A percentile compares a stretch with the other conserved stretches of the same genome.
These are phyloP conservation scores for Hypomontagnella monticulosa DNA, from an alignment of 495 filamentous ascomycete genomes.

Conservation along the genomic window DNA sequence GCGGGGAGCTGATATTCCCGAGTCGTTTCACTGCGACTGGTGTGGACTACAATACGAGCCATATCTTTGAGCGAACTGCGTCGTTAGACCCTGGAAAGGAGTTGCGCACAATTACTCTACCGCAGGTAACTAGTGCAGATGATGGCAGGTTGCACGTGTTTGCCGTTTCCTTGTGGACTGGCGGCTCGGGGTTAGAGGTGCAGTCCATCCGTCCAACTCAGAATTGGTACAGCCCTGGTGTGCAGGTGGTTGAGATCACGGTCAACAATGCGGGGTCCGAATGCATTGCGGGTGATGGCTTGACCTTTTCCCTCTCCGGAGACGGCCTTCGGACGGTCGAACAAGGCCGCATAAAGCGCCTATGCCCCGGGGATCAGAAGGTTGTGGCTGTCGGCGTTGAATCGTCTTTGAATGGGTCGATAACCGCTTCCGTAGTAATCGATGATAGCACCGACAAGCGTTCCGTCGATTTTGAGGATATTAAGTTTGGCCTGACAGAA, in stretches of 20 bases:
- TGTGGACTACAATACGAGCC: constrained; percentile 61
- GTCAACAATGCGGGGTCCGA: constrained; percentile 61
- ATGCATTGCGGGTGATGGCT: constrained; percentile 51
- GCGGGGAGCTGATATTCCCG: constrained; percentile 62
- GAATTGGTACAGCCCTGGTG: constrained; percentile 54
- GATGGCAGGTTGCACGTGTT: constrained; percentile 57
- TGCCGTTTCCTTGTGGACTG: constrained; percentile 50
- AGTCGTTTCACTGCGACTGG: constrained; percentile 55
- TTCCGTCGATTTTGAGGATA: constrained; percentile 10
- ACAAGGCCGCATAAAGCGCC: constrained; percentile 55
- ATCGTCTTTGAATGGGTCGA: constrained; percentile 21
- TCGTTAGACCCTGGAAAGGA: constrained; percentile 58
- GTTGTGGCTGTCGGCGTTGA: constrained; percentile 58
- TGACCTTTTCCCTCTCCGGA: constrained; percentile 51
- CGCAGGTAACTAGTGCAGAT: constrained; percentile 45
- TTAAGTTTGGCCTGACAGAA: constrained; percentile 44
- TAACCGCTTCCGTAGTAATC: constrained; percentile 27
- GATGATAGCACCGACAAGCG: constrained; percentile 3
- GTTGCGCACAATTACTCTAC: constrained; percentile 54
- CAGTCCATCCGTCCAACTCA: constrained; percentile 64
- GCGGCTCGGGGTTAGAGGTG: constrained; percentile 41
- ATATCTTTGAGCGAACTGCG: constrained; percentile 62
- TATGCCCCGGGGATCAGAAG: constrained; percentile 63
- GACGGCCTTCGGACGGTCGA: constrained; percentile 51
- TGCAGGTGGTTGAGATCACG: constrained; percentile 61